These are phyloP conservation scores for Oryza australiensis DNA, from an alignment of 176 grass and related monocot genomes.

Conservation along the genomic window DNA sequence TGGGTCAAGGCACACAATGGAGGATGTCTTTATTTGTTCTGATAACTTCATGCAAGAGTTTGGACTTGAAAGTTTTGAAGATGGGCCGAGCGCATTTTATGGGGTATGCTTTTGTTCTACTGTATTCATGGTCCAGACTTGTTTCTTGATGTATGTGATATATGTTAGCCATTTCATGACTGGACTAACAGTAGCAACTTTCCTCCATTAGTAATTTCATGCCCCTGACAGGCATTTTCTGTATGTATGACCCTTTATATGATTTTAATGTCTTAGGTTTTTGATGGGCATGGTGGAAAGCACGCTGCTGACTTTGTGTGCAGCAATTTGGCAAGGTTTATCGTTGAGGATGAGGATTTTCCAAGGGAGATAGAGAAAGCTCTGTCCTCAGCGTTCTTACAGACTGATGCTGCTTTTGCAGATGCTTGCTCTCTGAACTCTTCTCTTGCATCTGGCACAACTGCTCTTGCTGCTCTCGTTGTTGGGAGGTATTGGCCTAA, in stretches of 20 bases:
- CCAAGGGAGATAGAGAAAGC: conserved; percentile 77
- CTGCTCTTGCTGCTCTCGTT: conserved; percentile 79
- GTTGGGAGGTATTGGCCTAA: conserved; percentile 65
- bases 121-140: conserved; percentile 1
- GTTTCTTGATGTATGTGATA: background rate
- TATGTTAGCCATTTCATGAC: conserved; percentile 16
- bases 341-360: conserved; percentile 72
- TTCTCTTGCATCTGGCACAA: conserved; percentile 84
- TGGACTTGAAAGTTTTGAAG: conserved; percentile 57
- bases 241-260: conserved; percentile 25
- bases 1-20: conserved; percentile 67
- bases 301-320: conserved; percentile 92
- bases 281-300: conserved; percentile 99
- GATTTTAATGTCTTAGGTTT: conserved; percentile 58
- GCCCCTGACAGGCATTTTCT: conserved; percentile 19
- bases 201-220: conserved; percentile 5
- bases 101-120: conserved; percentile 56
- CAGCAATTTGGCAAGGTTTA: conserved; percentile 79
- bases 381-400: conserved; percentile 82
- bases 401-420: conserved; percentile 88
- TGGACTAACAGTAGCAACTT: conserved; percentile 7
- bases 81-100: conserved; percentile 80
- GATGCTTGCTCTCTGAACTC: conserved; percentile 73
- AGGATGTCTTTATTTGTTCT: conserved; percentile 78
- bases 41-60: conserved; percentile 77